Evolutionary conservation across 306 rosid genomes (phyloP).

Genomic region (Lithocarpus polystachyus): DNA sequence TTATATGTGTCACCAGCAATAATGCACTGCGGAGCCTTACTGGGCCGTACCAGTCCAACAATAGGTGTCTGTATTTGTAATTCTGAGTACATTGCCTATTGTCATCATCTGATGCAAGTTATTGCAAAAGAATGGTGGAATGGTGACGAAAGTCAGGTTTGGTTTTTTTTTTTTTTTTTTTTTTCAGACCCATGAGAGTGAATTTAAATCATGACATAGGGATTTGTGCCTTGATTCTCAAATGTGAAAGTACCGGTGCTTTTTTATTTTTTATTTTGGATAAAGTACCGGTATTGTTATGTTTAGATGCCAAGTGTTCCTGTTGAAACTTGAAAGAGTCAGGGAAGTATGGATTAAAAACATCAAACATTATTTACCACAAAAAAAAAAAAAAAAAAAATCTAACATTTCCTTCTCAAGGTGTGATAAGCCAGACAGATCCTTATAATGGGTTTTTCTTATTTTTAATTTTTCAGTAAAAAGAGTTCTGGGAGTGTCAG

Average conservation of each 20-base stretch:
- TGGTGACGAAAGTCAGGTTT: neutral
- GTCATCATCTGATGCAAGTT: neutral
- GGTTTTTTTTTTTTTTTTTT: neutral
- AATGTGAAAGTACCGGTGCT: neutral
- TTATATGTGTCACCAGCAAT: slow-evolving; percentile 44
- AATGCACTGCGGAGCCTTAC: slow-evolving; percentile 39
- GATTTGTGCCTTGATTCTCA: neutral
- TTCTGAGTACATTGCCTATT: neutral
- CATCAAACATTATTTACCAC: no score
- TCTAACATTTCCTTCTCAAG: no score
- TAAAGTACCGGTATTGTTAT: neutral
- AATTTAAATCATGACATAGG: neutral
- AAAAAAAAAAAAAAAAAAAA: no score
- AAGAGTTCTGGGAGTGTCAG: no score
- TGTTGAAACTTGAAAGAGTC: no score
- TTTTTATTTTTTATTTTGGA: no score
- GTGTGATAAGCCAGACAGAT: no score
- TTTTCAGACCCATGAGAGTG: neutral
- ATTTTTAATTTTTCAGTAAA: no score
- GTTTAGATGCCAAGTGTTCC: no score
- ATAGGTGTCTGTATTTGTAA: neutral
- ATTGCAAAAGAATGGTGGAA: neutral
- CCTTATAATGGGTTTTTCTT: no score
- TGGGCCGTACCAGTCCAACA: neutral
- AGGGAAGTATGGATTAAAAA: no score